Evolutionary conservation across 129 eudicot genomes (phyloP), one percentile per base, ranked within the genome.

Genomic region (Calendula officinalis): DNA sequence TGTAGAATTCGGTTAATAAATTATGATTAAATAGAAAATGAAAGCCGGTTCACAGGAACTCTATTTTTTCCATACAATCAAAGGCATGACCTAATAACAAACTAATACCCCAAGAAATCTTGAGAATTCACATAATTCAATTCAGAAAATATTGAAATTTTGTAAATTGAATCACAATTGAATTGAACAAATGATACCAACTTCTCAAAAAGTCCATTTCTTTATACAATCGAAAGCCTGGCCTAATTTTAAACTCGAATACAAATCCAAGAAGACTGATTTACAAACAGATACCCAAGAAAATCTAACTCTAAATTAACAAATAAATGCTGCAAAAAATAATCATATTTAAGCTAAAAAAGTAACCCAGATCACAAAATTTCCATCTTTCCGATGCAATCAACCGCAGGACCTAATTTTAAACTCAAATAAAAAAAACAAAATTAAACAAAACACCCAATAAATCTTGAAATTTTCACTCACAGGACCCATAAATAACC

Each of bases 351-450:
- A 30, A 44, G 30, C 66, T 6, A 8, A 9, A 40, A 60, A 16
- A 8, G 51, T 17, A 60, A 60, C 34, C 63, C 64, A 58, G 43
- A 58, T 38, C 47, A 38, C 66, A 41, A 9, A 60, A 40, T 9
- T 36, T 32, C 9, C 57, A 47, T 64, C 34, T 46, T 45, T 34
- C 16, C 34, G n/a, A 14, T 14, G 45, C 5, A 41, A 60, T 60
- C 50, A 16, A 60, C 12, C 7, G 8, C 62, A 67, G 36, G 32
- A 30, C 55, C 44, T 54, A 33, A 30, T 9, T 68, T 56, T 46
- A 68, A 35, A 44, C 62, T 42, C 12, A n/a, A 12, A 55, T 56
- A 43, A 4, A 55, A n/a, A n/a, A n/a, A n/a, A n/a, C n/a, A n/a
- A n/a, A 49, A 15, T 41, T 10, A 49, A 60, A 34, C 32, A 38